Percentiles rank a stretch among this genome's conserved stretches.
Evolutionary conservation across 768 basidiomycete genomes (phyloP).

Genomic region (Boletus rufocinnamomeus): DNA sequence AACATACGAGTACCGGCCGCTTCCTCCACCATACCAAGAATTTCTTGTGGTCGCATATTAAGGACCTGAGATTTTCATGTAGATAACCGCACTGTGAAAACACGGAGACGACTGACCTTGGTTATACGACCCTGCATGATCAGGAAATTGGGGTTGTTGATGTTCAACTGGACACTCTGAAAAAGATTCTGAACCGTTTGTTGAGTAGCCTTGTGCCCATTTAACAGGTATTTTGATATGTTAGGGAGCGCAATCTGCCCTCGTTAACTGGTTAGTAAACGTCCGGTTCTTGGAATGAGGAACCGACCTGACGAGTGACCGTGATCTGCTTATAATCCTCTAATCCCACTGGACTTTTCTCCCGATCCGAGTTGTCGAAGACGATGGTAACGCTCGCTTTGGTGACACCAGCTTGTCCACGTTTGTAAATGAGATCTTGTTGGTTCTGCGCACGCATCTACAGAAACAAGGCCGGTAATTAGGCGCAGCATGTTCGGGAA

Average conservation of each 20-base stretch:
- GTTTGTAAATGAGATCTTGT: constrained; percentile 98
- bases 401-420: constrained; percentile 94
- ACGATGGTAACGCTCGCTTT: constrained; percentile 99
- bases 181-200: constrained; percentile 87
- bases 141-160: constrained; percentile 99
- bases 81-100: background rate
- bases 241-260: constrained; percentile 90
- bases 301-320: constrained; percentile 86
- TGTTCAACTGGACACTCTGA: constrained; percentile 96
- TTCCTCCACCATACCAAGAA: constrained; percentile 98
- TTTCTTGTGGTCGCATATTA: constrained; percentile 98
- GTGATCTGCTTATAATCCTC: constrained; percentile 87
- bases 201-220: constrained; percentile 92
- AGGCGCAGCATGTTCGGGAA: background rate
- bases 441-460: constrained; percentile 95
- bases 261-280: constrained; percentile 1
- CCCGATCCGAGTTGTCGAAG: constrained; percentile 93
- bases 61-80: constrained; percentile 52
- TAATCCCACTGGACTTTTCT: constrained; percentile 80
- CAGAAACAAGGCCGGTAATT: background rate
- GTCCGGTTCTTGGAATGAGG: background rate
- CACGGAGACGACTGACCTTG: constrained; percentile 55
- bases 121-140: constrained; percentile 99
- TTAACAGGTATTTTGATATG: constrained; percentile 91
- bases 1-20: constrained; percentile 99